Evolutionary conservation across 2,329 filamentous ascomycete species (phyloP), one percentile per base, ranked within the genome.

Genomic region (Phyllachora maydis): DNA sequence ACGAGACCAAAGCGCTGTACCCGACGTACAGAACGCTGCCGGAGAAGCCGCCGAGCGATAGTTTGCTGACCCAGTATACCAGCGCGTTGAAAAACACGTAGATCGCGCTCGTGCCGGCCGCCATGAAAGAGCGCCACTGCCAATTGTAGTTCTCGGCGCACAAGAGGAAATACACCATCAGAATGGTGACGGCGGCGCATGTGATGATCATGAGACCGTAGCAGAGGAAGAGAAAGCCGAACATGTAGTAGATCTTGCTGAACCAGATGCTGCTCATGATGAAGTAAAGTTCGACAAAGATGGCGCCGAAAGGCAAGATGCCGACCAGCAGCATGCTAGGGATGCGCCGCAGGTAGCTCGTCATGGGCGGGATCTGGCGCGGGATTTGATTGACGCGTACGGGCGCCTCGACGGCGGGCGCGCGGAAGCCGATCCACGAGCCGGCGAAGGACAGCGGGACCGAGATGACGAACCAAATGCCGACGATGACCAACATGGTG

Each of bases 251-350:
- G 35, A 98, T 88, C 50, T 88, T 81, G 56, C 74, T 85, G 50
- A 90, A 92, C 88, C 88, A 98, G 43, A 98, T 85, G 14, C 79
- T 91, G 52, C 74, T 91, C 79, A 98, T 91, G 56, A 98, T 93
- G 51, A 95, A 95, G 61, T 92, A 95, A 3, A 98, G 69, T 53
- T 98, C 88, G 22, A 95, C 83, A 35, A 95, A 93, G 43, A 98
- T 95, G 31, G 88, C 85, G 22, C 78, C 82, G 39, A 98, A 98
- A 0, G 88, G 88, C 14, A 95, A 60, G 23, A 95, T 71, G 24
- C 88, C 88, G 13, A 90, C 85, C 12, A 95, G 63, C 10, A 93
- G 62, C 65, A 92, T 85, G 33, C 78, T 90, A 2, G 88, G 88
- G 6, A 93, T 52, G 0, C 79, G 78, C 30, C 74, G 73, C 23